A percentile compares a stretch with the other conserved stretches of the same genome.
phyloP scores from a whole-genome alignment of 352 stramenopile species.

The Phytophthora syringae region DNA sequence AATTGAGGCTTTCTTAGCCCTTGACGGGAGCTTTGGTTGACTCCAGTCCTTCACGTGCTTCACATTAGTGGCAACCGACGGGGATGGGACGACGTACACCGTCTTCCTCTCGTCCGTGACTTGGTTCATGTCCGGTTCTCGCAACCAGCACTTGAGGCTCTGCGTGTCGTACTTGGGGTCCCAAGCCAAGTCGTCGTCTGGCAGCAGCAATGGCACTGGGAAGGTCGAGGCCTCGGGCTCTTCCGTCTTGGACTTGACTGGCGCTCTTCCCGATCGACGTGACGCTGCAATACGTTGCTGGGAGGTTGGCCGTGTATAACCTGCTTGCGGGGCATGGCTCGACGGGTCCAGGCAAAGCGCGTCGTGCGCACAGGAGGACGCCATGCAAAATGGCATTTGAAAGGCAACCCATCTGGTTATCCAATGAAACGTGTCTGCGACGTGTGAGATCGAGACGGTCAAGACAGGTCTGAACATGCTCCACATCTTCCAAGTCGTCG shows the following conservation, averaged over 20 bases:
- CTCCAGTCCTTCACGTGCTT: constrained; percentile 23
- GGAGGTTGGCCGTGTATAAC: constrained; percentile 12
- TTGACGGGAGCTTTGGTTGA: constrained; percentile 15
- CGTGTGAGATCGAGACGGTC: too few relatives aligned
- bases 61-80: constrained; percentile 16
- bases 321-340: constrained; percentile 14
- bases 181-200: constrained; percentile 25
- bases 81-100: constrained; percentile 28
- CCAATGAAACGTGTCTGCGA: constrained; percentile 6
- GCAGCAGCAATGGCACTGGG: constrained; percentile 20
- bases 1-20: neutral
- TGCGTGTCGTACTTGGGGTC: constrained; percentile 26
- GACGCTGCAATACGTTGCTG: constrained; percentile 18
- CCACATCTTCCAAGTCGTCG: too few relatives aligned
- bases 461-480: too few relatives aligned
- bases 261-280: constrained; percentile 6
- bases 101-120: constrained; percentile 23
- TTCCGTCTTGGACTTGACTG: constrained; percentile 6
- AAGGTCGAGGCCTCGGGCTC: constrained; percentile 14
- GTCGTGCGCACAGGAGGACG: constrained; percentile 15
- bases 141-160: constrained; percentile 29
- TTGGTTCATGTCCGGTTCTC: constrained; percentile 23
- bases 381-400: neutral
- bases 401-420: too few relatives aligned
- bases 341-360: constrained; percentile 19